A percentile compares a stretch with the other conserved stretches of the same genome.
Evolutionary conservation across 768 basidiomycete species (phyloP).

Genomic region (Hericium coralloides): DNA sequence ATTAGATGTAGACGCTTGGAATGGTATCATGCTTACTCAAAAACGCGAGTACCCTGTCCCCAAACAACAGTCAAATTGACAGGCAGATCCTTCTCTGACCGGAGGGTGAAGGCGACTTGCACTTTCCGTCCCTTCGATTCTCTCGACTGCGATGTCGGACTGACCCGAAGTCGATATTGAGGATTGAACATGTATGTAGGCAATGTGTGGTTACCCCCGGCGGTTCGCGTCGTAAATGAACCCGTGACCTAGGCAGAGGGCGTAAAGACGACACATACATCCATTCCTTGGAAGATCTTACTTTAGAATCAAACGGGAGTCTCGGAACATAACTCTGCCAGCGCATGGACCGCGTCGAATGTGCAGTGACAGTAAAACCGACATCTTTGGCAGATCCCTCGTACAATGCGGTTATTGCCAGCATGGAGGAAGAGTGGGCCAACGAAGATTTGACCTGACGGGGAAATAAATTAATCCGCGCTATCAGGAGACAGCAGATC

Average conservation of each 20-base stretch:
- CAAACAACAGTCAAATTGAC: constrained; percentile 68
- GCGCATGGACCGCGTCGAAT: constrained; percentile 29
- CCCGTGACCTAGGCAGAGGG: constrained; percentile 41
- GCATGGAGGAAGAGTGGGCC: constrained; percentile 19
- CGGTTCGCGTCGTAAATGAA: constrained; percentile 54
- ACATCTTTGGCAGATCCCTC: constrained; percentile 55
- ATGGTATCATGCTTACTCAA: constrained; percentile 49
- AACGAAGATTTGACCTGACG: constrained; percentile 13
- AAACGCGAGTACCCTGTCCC: constrained; percentile 65
- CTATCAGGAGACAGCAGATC: background rate
- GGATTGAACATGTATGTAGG: constrained; percentile 88
- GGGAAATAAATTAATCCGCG: background rate
- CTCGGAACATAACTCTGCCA: constrained; percentile 11
- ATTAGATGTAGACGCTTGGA: background rate
- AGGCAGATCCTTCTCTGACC: constrained; percentile 48
- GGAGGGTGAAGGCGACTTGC: constrained; percentile 35
- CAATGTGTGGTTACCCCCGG: constrained; percentile 77
- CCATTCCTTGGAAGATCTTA: background rate
- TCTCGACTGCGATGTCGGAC: too few relatives aligned
- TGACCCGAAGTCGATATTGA: constrained; percentile 55
- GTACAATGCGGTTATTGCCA: constrained; percentile 57
- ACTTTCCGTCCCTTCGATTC: constrained; percentile 22
- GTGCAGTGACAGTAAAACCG: constrained; percentile 62
- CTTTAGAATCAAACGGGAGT: constrained; percentile 20
- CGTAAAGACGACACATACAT: background rate